Evolutionary conservation across 176 grass and related monocot genomes (phyloP), one percentile per base, ranked within the genome.

Genomic region (Phoenix dactylifera): DNA sequence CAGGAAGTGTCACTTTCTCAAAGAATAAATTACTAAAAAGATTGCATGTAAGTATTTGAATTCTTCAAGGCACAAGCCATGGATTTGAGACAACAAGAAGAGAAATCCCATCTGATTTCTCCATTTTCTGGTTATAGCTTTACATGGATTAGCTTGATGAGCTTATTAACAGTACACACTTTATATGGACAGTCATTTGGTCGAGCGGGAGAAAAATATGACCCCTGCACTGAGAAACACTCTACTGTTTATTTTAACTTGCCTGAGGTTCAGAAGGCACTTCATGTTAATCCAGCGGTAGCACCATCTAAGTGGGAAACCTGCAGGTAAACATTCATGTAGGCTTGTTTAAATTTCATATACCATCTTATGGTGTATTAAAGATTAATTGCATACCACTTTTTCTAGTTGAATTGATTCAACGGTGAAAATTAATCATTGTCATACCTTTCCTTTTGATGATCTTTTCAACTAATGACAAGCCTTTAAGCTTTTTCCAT

Each of bases 171-270:
- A 44, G 10, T 44, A 44, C 35, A 44, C 9, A 14, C 35, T 16
- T 62, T 48, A 1, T 78, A 78, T 89, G 76, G 1, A 69, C 79
- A 92, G 82, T 85, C 84, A 80, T 73, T 65, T 76, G 84, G 83
- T 15, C 80, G 81, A 83, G 70, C 92, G 35, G 71, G 70, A 15
- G 93, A 78, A 64, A 86, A 79, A 58, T 98, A 98, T 78, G 87
- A 98, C 76, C 87, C 87, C 28, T 92, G 93, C 70, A 98, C 93
- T 49, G 84, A 98, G 75, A 75, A 81, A 66, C 93, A 92, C 78
- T 98, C 93, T 50, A 86, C 15, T 76, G 70, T 98, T 76, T 98
- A 98, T 76, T 98, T 98, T 54, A 98, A 98, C 73, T 73, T 98
- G 58, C 72, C 75, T 60, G 84, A 88, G 80, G 93, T 98, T 58